Evolutionary conservation across 306 rosid genomes (phyloP), one percentile per base, ranked within the genome.

Genomic region (Urtica urens): DNA sequence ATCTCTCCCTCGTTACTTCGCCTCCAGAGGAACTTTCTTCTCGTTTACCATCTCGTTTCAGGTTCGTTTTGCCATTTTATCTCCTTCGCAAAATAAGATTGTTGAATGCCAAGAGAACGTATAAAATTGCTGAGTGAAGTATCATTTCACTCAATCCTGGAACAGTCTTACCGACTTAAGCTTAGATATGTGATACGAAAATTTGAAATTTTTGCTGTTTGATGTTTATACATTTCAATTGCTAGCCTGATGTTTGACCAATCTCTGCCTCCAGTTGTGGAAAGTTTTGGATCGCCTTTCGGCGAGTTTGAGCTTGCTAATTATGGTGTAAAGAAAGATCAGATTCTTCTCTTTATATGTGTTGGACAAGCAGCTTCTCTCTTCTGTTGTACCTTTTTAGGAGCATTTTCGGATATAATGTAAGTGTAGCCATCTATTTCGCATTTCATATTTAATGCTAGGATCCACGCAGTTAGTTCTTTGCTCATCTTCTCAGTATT

Each of bases 331-430:
- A 65, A 78, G 59, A 72, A 61, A 62, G 85, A 90, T 67, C 46
- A 69, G 46, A 82, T 85, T 65, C 52, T 77, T 47, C 11, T 10
- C 38, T 79, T 75, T 51, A 77, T 84, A 7, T 70, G 77, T 56
- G 71, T 75, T 49, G 95, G 95, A 59, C 73, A 72, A 62, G 84
- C 79, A 29, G 72, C 81, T 38, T 73, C 94, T 59, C 75, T 79
- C 18, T 51, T 79, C 46, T 66, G 77, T 11, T 90, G 85, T 53
- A 66, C 94, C 42, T 66, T 79, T 44, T 55, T 81, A 47, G 94
- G 99, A 56, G 57, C 71, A 62, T 69, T 90, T 55, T 81, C 87
- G 5, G 95, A 90, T 85, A 58, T 85, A 51, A 77, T 79, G 95
- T 79, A 77, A 81, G 83, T 27, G n/a, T n/a, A n/a, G n/a, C n/a